Conservation (phyloP, 139 green algal genomes). For the Auxenochlorella protothecoides region DNA sequence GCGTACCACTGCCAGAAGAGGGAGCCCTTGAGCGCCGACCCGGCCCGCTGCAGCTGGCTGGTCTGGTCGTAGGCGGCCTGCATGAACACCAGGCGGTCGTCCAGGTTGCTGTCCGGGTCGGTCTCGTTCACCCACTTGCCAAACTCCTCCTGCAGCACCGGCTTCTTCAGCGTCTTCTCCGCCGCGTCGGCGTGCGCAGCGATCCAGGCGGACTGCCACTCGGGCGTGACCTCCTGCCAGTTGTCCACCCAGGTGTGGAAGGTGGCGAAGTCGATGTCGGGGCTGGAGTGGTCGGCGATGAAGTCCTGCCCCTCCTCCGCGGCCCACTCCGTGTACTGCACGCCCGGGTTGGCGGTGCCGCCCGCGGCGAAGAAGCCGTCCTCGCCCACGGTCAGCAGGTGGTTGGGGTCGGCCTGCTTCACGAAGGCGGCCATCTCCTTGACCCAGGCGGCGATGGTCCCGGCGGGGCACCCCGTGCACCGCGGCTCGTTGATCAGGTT, state of each 20-base stretch:
- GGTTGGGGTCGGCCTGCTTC: conserved; percentile 38
- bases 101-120: conserved; percentile 7
- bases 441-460: conserved; percentile 18
- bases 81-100: conserved; percentile 19
- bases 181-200: conserved; percentile 19
- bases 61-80: neutral
- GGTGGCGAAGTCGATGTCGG: conserved; percentile 39
- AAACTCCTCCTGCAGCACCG: conserved; percentile 69
- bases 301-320: conserved; percentile 35
- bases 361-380: conserved; percentile 48
- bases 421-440: conserved; percentile 15
- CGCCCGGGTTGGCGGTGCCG: conserved; percentile 18
- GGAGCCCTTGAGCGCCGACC: conserved; percentile 16
- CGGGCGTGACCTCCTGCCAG: conserved; percentile 30
- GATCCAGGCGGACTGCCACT: conserved; percentile 34
- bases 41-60: neutral
- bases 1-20: conserved; percentile 54
- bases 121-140: conserved; percentile 23
- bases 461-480: conserved; percentile 21
- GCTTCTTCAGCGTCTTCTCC: conserved; percentile 19
- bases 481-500: conserved; percentile 54
- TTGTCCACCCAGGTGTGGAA: conserved; percentile 51
- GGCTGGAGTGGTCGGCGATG: conserved; percentile 22
- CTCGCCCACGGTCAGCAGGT: conserved; percentile 39
- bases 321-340: conserved; percentile 12